Evolutionary conservation across 2,329 filamentous ascomycete genomes (phyloP), one percentile per base, ranked within the genome.

Genomic region (Colletotrichum costaricense): DNA sequence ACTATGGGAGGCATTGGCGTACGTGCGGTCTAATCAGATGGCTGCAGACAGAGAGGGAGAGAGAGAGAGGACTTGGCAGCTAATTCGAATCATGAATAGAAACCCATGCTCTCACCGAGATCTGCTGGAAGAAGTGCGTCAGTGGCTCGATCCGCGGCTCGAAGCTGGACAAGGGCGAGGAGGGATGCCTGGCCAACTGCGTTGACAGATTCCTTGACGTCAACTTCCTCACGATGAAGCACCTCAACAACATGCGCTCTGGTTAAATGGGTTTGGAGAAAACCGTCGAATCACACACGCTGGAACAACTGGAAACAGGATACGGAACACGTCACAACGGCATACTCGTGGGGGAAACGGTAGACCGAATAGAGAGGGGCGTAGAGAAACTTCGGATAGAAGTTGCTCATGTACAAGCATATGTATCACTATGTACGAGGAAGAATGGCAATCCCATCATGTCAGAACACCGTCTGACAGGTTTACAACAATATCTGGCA

Each of bases 41-140:
- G 28, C 8, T 33, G 38, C 33, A 11, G 35, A 22, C 8, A 33
- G 2, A 33, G 30, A 33, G 9, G 9, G 30, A 9, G 30, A 33
- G 30, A 24, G 33, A n/a, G 26, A 57, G 19, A 16, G 24, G 12
- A 52, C 46, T 16, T 11, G 19, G 26, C 4, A 19, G 46, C 68
- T 60, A 14, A 64, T 30, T 49, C 11, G 19, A 22, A 55, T n/a
- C 28, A 58, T 28, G n/a, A 38, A 19, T 69, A 91, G 88, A 87
- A 80, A 87, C 88, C 14, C 88, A 90, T 79, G 83, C 80, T 75
- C 79, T 91, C 66, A 90, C 88, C 56, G 93, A 97, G 79, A 90
- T 93, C 74, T 99, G 97, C 90, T 99, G 95, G 92, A 95, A 92
- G 81, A 98, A 98, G 86, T 99, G 97, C 87, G 88, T 98, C 74